Conservation (phyloP, 2,329 filamentous ascomycete species). For the Neospermospora avenae region DNA sequence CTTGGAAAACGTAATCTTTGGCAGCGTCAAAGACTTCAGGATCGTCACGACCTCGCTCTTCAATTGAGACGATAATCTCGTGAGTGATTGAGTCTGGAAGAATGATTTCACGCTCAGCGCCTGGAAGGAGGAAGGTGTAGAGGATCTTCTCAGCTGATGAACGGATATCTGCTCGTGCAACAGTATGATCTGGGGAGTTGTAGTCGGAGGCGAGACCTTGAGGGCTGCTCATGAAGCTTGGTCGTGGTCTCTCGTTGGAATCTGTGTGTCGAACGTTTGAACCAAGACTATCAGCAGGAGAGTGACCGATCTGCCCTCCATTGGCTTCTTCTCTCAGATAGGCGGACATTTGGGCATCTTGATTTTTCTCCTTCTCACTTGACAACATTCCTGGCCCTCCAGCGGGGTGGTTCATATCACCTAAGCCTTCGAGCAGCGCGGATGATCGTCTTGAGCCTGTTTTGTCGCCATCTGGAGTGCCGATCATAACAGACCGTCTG, state of each 20-base stretch:
- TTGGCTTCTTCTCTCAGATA: slow-evolving; percentile 72
- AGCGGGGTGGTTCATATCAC: slow-evolving; percentile 60
- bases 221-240: slow-evolving; percentile 58
- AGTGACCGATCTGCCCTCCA: slow-evolving; percentile 49
- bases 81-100: slow-evolving; percentile 83
- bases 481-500: slow-evolving; percentile 85
- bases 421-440: slow-evolving; percentile 68
- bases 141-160: slow-evolving; percentile 96
- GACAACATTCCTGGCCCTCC: slow-evolving; percentile 61
- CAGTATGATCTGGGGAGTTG: slow-evolving; percentile 77
- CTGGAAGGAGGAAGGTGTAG: slow-evolving; percentile 93
- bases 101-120: slow-evolving; percentile 95
- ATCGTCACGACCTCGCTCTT: slow-evolving; percentile 88
- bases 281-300: slow-evolving; percentile 45
- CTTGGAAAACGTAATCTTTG: slow-evolving; percentile 99
- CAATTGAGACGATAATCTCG: slow-evolving; percentile 82
- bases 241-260: slow-evolving; percentile 43
- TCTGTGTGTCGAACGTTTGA: slow-evolving; percentile 45
- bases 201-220: slow-evolving; percentile 68
- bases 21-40: slow-evolving; percentile 96
- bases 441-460: slow-evolving; percentile 77
- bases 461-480: slow-evolving; percentile 87
- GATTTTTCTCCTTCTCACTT: slow-evolving; percentile 69
- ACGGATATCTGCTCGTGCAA: slow-evolving; percentile 84
- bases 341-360: slow-evolving; percentile 87